Evolutionary conservation across 208 protist genomes (phyloP), one percentile per base, ranked within the genome.

Genomic region (Tetramitus jugosus): DNA sequence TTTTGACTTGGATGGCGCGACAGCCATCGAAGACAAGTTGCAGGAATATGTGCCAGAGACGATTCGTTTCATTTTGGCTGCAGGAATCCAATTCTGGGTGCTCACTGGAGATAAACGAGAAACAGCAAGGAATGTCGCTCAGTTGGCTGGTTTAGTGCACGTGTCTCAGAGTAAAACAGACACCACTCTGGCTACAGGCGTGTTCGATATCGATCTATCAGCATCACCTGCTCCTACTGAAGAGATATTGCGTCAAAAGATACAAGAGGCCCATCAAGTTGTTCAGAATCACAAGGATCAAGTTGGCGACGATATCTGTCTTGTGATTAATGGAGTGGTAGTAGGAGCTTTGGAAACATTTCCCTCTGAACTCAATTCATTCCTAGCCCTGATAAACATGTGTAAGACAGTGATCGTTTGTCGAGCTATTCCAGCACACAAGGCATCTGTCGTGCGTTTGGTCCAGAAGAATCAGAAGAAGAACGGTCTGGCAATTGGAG

Each of bases 51-150:
- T 90, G 26, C 85, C 83, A 29, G 42, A 85, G 29, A 83, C 83
- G 10, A 81, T 92, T 53, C 20, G 62, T 37, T 72, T 56, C 20
- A 77, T 94, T 46, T 53, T 72, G 23, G 0, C 60, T 37, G 87
- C 85, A 14, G 81, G 78, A 4, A 82, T 93, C 33, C 78, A 79
- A n/a, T 20, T 93, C 39, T 93, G 88, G 96, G 91, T 99, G 83
- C 84, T 99, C 46, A 99, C 96, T 37, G 97, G 97, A 67, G 97
- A 99, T 85, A 98, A 99, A 87, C 84, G 91, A 56, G 91, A 97
- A 81, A 99, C 96, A 33, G 96, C 95, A 20, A 91, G 98, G 33
- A 96, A 96, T 77, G 97, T 98, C 62, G 95, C 90, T n/a, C 79
- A 83, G 67, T 91, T 86, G 17, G 88, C 87, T 78, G 87, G 88